Base-by-base conservation (phyloP, 164 flowering plant species). In the Aristolochia contorta region DNA sequence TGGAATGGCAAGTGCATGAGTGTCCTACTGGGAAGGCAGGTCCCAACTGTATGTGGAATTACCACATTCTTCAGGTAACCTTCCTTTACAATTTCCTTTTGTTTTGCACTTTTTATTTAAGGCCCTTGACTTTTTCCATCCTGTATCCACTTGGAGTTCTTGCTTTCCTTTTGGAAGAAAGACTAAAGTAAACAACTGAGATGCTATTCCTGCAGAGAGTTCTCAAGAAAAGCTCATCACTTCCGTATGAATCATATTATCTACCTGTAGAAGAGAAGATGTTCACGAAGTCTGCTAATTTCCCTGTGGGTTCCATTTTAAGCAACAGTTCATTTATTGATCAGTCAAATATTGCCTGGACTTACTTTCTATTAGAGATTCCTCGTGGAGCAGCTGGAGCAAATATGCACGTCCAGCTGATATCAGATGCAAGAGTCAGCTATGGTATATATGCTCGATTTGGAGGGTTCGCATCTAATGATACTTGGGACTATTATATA, bases 301-400 rank as follows among this genome's bases (percentile, higher is more conserved):
- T 93, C 68, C 83, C 72, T 71, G 75, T 93, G 48, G 79, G 78
- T 57, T 85, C 94, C 57, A 79, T 87, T 62, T 64, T 76, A 57
- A 86, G 84, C 67, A 84, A 84, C 74, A 64, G 72, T 45, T 82
- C 94, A 22, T 18, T 58, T 65, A 71, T 67, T 46, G 68, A 63
- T 32, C 69, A 66, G 19, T 22, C 27, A 56, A 68, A 71, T 60
- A 57, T 63, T 62, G 68, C 72, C 18, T 93, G 98, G 98, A 89
- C 96, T 32, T 93, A 81, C 65, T 84, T 93, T 75, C 67, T 77
- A 63, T 58, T 87, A 47, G 87, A 90, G 65, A 67, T 90, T 61
- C 98, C 97, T 59, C 70, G 23, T 52, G 96, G 94, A 73, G 98
- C 89, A 47, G 87, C 87, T 65, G 98, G 96, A 62, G 87, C 82